Evolutionary conservation across 2,329 filamentous ascomycete species (phyloP), one percentile per base, ranked within the genome.

Genomic region (Tolypocladium ophioglossoides): DNA sequence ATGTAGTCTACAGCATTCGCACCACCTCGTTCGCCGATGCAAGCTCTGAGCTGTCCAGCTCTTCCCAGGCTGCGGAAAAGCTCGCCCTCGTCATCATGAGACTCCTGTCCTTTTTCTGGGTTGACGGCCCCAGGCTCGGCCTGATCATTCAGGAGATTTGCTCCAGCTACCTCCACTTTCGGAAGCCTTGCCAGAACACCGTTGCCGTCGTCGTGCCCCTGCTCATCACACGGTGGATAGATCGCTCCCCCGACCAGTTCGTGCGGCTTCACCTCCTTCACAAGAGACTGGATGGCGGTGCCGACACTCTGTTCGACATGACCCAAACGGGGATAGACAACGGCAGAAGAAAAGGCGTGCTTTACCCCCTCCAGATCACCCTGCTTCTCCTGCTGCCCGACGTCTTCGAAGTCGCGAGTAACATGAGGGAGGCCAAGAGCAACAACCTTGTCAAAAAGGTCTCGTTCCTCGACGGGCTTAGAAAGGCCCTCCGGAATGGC

Each of bases 291-390:
- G 83, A 86, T 59, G 81, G 78, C 50, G 80, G 80, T 11, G 78
- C 82, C 6, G 84, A 87, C 63, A 85, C 82, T 0, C 72, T 87
- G 27, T 86, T 87, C 63, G 84, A 87, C 61, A 86, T 87, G 80
- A 78, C 81, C 6, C 78, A 82, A 58, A 80, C 80, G 3, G 76
- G 84, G 32, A 74, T 76, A 38, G 83, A 86, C 63, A 80, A 76
- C 53, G 75, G 74, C 39, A 76, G 76, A 57, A 75, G 78, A 50
- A 81, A 77, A 59, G 74, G 74, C 4, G 69, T 80, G 35, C 70
- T 86, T 22, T 84, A 78, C 60, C 83, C 84, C 18, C 72, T 87
- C 52, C 84, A 87, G 63, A 82, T 77, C 2, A 76, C 78, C 14
- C 69, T 87, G 5, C 68, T 87, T 11, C 78, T 87, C 55, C 72